Conservation (phyloP, 1,139 yeast genomes). For the Debaryomyces psychrophilus region DNA sequence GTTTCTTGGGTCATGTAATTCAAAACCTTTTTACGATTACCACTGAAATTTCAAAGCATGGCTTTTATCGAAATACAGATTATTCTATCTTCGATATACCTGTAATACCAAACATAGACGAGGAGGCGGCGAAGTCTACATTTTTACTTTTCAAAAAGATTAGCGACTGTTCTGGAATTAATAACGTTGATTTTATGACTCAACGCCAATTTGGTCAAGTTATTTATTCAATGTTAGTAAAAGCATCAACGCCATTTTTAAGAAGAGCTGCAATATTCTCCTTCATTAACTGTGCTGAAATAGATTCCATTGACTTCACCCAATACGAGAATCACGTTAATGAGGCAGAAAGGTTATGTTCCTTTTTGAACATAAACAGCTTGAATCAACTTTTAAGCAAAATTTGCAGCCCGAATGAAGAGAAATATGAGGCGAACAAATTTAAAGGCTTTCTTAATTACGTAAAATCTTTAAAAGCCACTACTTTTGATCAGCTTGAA, state of each 20-base stretch:
- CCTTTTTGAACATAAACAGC: conserved; percentile 54
- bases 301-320: conserved; percentile 36
- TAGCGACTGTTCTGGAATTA: conserved; percentile 14
- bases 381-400: conserved; percentile 17
- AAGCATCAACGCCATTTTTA: conserved; percentile 65
- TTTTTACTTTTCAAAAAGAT: conserved; percentile 17
- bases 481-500: conserved; percentile 14
- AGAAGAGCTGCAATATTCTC: conserved; percentile 67
- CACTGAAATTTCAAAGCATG: conserved; percentile 27
- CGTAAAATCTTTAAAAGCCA: conserved; percentile 10
- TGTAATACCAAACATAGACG: conserved; percentile 26
- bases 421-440: conserved; percentile 19
- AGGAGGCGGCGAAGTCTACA: conserved; percentile 19
- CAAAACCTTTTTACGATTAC: conserved; percentile 34
- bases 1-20: conserved; percentile 43
- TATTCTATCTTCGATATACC: conserved; percentile 41
- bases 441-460: conserved; percentile 26
- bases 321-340: conserved; percentile 27
- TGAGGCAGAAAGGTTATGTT: conserved; percentile 63
- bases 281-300: conserved; percentile 58
- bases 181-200: conserved; percentile 16
- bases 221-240: conserved; percentile 57
- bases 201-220: conserved; percentile 36
- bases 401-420: conserved; percentile 18
- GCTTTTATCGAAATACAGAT: conserved; percentile 26